Evolutionary conservation across 805 yeast species (phyloP).

Genomic region (Saccharomycopsis fermentans): DNA sequence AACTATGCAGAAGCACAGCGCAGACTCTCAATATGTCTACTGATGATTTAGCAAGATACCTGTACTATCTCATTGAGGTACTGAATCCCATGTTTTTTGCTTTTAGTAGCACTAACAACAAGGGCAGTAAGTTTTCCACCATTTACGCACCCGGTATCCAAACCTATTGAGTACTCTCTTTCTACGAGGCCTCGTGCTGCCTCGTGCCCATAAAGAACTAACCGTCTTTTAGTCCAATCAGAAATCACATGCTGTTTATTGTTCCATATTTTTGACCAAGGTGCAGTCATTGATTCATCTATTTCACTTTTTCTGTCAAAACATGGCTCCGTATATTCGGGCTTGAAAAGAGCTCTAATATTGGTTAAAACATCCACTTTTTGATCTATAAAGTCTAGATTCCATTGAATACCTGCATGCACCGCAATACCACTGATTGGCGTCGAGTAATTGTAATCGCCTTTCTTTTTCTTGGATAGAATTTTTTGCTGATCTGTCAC

Average conservation of each 20-base stretch:
- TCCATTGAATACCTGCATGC: slow-evolving; percentile 79
- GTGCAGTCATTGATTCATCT: slow-evolving; percentile 25
- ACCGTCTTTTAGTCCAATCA: slow-evolving; percentile 19
- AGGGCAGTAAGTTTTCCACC: slow-evolving; percentile 60
- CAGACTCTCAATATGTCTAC: too few relatives aligned
- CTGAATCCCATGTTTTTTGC: neutral
- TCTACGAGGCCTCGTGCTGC: slow-evolving; percentile 66
- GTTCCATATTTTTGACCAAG: slow-evolving; percentile 55
- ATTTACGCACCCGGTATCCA: slow-evolving; percentile 74
- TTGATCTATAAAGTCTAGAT: slow-evolving; percentile 35
- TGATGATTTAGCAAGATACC: neutral
- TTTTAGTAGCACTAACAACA: neutral
- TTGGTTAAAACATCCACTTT: slow-evolving; percentile 54
- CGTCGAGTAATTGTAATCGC: slow-evolving; percentile 19
- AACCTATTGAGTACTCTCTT: slow-evolving; percentile 60
- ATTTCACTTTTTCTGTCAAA: slow-evolving; percentile 18
- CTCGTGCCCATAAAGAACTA: slow-evolving; percentile 81
- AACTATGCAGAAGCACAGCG: too few relatives aligned
- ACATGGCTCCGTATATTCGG: slow-evolving; percentile 39
- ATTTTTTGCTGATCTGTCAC: neutral
- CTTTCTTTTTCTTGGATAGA: slow-evolving; percentile 10
- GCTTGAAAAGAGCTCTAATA: slow-evolving; percentile 59
- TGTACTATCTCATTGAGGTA: neutral
- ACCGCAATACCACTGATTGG: slow-evolving; percentile 44
- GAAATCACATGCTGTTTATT: slow-evolving; percentile 27